Percentiles rank a stretch among this genome's conserved stretches.
These are phyloP conservation scores for Septoria linicola DNA, from an alignment of 2,329 filamentous ascomycete species.

Conservation along the genomic window DNA sequence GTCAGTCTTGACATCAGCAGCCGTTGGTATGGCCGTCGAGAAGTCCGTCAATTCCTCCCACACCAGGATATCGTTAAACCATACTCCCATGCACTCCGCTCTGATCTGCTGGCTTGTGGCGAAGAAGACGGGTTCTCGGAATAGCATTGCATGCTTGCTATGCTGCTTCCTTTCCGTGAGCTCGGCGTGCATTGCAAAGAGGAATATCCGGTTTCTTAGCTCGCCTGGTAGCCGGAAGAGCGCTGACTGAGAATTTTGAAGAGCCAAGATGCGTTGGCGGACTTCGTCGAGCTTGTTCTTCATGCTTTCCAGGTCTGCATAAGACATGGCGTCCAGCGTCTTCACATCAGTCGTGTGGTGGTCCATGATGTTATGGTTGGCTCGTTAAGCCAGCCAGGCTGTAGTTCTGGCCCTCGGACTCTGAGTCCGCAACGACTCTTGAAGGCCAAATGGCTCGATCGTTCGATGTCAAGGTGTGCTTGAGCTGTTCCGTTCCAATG, in stretches of 20 bases:
- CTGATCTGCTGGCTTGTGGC: slow-evolving; percentile 18
- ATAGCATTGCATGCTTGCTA: slow-evolving; percentile 9
- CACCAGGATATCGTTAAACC: slow-evolving; percentile 21
- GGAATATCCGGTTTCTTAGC: slow-evolving; percentile 23
- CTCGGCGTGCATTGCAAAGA: slow-evolving; percentile 23
- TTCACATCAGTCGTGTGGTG: slow-evolving; percentile 3
- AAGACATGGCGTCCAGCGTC: slow-evolving; percentile 18
- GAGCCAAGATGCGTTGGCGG: slow-evolving; percentile 21
- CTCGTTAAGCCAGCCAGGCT: background rate
- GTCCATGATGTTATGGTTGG: background rate
- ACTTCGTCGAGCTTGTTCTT: slow-evolving; percentile 20
- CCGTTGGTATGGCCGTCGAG: background rate
- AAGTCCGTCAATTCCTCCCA: slow-evolving; percentile 24
- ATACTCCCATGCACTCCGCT: slow-evolving; percentile 21
- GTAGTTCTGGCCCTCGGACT: background rate
- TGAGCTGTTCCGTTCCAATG: background rate
- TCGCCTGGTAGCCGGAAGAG: slow-evolving; percentile 23
- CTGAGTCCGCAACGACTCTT: background rate
- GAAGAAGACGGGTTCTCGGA: slow-evolving; percentile 22
- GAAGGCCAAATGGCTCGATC: background rate
- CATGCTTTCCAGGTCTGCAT: slow-evolving; percentile 19
- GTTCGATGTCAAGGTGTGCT: background rate
- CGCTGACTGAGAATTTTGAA: slow-evolving; percentile 24
- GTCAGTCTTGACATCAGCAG: background rate
- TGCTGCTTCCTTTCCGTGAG: slow-evolving; percentile 17